Conservation (phyloP, 2,329 filamentous ascomycete species). For the Botrytis fragariae region DNA sequence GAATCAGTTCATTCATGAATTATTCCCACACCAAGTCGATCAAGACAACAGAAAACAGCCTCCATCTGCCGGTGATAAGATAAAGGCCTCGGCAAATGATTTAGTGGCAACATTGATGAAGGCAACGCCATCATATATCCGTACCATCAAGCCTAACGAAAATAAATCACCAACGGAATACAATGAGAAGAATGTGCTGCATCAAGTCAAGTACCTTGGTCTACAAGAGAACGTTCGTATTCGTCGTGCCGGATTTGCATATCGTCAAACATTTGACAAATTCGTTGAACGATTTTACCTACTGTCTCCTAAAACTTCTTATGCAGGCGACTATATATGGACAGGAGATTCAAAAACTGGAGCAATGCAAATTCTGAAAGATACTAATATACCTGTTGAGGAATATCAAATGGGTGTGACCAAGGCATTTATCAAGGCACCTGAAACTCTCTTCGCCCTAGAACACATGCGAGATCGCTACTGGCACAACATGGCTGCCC, state of each 20-base stretch:
- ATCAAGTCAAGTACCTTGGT: constrained; percentile 98
- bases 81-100: constrained; percentile 90
- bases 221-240: constrained; percentile 99
- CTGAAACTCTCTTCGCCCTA: constrained; percentile 91
- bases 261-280: constrained; percentile 95
- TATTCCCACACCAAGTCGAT: constrained; percentile 93
- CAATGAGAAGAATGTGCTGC: constrained; percentile 85
- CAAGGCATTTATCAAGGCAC: constrained; percentile 97
- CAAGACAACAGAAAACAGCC: constrained; percentile 93
- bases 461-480: constrained; percentile 98
- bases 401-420: constrained; percentile 97
- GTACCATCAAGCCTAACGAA: constrained; percentile 98
- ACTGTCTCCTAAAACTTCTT: constrained; percentile 88
- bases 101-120: constrained; percentile 96
- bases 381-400: constrained; percentile 90
- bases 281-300: constrained; percentile 98
- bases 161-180: constrained; percentile 96
- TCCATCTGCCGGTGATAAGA: constrained; percentile 93
- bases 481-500: constrained; percentile 99
- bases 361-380: constrained; percentile 88
- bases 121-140: constrained; percentile 94
- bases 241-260: constrained; percentile 91
- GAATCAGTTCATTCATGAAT: constrained; percentile 79
- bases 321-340: constrained; percentile 97
- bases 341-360: constrained; percentile 83